These are phyloP conservation scores for Aspergillus sparsus DNA, from an alignment of 495 filamentous ascomycete species.

Conservation along the genomic window DNA sequence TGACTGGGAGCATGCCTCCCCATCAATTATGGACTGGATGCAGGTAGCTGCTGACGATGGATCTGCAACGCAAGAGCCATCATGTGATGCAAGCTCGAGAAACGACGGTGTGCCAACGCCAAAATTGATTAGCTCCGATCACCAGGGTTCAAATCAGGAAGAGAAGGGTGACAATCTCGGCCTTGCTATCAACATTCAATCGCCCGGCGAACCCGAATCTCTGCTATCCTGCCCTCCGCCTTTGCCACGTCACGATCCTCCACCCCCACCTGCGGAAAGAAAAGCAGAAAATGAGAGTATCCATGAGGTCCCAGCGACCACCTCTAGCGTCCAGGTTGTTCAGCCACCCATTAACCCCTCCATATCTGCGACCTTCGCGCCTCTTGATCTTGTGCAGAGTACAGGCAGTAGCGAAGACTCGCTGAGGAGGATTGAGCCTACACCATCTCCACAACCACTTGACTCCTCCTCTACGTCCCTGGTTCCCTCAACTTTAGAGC, in stretches of 20 bases:
- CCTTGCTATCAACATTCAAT: slow-evolving; percentile 39
- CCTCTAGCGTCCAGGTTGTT: slow-evolving; percentile 39
- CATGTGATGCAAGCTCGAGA: slow-evolving; percentile 24
- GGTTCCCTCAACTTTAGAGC: slow-evolving; percentile 35
- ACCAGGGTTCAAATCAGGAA: slow-evolving; percentile 17
- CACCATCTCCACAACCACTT: slow-evolving; percentile 39
- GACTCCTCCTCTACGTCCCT: slow-evolving; percentile 47
- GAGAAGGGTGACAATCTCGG: slow-evolving; percentile 34
- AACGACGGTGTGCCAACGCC: slow-evolving; percentile 33
- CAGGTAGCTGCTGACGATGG: slow-evolving; percentile 48
- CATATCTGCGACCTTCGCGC: slow-evolving; percentile 44
- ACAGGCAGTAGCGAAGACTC: slow-evolving; percentile 46
- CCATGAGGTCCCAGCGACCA: slow-evolving; percentile 17
- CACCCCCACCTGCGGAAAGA: slow-evolving; percentile 30
- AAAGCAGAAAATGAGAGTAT: slow-evolving; percentile 3
- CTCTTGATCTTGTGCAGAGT: slow-evolving; percentile 63
- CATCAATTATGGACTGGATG: slow-evolving; percentile 58
- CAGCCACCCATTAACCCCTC: slow-evolving; percentile 39
- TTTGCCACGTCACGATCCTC: slow-evolving; percentile 38
- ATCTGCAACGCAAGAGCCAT: slow-evolving; percentile 21
- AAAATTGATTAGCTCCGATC: slow-evolving; percentile 18
- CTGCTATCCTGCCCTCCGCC: slow-evolving; percentile 40
- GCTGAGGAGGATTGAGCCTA: slow-evolving; percentile 36
- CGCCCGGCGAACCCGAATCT: slow-evolving; percentile 28
- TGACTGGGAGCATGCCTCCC: slow-evolving; percentile 58